Percentiles rank a stretch among this genome's conserved stretches.
Evolutionary conservation across 768 basidiomycete genomes (phyloP).

Genomic region (Mycena metata): DNA sequence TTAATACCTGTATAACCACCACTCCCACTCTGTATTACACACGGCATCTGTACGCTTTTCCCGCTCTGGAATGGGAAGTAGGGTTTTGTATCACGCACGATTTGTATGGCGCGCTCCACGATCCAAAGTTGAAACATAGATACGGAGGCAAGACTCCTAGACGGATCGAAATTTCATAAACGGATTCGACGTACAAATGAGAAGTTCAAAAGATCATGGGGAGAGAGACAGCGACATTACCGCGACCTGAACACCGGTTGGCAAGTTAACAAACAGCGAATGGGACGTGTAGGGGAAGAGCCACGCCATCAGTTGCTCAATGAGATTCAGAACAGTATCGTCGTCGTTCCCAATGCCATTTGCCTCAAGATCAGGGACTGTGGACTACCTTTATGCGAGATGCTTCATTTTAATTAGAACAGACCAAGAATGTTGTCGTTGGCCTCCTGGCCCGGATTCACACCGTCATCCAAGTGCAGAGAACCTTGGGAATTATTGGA

Average conservation of each 20-base stretch:
- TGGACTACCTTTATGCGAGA: not conserved
- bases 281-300: no score
- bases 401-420: not conserved
- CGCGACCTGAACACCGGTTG: conserved; percentile 41
- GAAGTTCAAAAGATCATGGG: not conserved
- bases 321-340: conserved; percentile 50
- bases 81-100: no score
- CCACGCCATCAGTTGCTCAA: conserved; percentile 54
- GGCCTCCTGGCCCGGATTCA: conserved; percentile 43
- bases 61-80: no score
- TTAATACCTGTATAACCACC: no score
- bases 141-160: no score
- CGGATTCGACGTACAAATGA: no score
- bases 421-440: conserved; percentile 40
- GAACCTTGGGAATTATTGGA: conserved; percentile 33
- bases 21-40: no score
- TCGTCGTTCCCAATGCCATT: conserved; percentile 51
- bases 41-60: no score
- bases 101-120: no score
- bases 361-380: conserved; percentile 51
- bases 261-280: not conserved
- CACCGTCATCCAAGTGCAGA: conserved; percentile 48
- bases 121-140: no score
- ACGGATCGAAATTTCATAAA: no score
- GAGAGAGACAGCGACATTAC: conserved; percentile 37